phyloP scores from a whole-genome alignment of 805 yeast species.

The Cyberlindnera maritima region DNA sequence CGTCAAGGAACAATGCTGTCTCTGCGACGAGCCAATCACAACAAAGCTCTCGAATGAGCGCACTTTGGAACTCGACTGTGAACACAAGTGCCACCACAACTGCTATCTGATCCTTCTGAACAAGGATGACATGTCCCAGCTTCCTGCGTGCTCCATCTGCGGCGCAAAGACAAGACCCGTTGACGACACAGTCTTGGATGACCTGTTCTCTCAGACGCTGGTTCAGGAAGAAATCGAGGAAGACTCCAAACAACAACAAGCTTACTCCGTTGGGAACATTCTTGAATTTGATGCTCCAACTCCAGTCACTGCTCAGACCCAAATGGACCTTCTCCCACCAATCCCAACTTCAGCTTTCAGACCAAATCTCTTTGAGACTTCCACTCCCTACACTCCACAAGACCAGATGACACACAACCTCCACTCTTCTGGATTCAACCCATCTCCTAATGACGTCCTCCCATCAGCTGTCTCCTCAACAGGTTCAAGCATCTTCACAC shows the following conservation, averaged over 20 bases:
- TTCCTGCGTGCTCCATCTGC: conserved; percentile 31
- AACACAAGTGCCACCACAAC: conserved; percentile 43
- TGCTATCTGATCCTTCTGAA: conserved; percentile 37
- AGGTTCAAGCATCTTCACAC: neutral
- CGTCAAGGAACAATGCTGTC: conserved; percentile 34
- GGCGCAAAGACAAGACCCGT: conserved; percentile 24
- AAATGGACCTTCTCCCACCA: conserved; percentile 10
- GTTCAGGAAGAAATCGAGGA: conserved; percentile 8
- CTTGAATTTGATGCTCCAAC: conserved; percentile 1
- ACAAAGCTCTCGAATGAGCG: conserved; percentile 42
- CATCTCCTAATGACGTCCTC: neutral
- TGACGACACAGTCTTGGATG: conserved; percentile 29
- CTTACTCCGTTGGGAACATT: neutral
- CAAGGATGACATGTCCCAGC: conserved; percentile 14
- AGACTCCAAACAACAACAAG: neutral
- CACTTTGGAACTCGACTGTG: conserved; percentile 39
- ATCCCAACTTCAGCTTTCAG: conserved; percentile 17
- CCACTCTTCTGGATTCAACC: conserved; percentile 17
- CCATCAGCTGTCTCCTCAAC: neutral
- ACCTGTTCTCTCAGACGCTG: conserved; percentile 18
- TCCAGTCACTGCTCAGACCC: neutral
- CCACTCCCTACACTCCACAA: conserved; percentile 24
- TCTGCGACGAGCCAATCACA: conserved; percentile 43
- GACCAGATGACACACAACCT: conserved; percentile 21
- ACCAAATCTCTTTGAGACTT: conserved; percentile 8